These are phyloP conservation scores for Mycena capillaripes DNA, from an alignment of 768 basidiomycete genomes.

Conservation along the genomic window DNA sequence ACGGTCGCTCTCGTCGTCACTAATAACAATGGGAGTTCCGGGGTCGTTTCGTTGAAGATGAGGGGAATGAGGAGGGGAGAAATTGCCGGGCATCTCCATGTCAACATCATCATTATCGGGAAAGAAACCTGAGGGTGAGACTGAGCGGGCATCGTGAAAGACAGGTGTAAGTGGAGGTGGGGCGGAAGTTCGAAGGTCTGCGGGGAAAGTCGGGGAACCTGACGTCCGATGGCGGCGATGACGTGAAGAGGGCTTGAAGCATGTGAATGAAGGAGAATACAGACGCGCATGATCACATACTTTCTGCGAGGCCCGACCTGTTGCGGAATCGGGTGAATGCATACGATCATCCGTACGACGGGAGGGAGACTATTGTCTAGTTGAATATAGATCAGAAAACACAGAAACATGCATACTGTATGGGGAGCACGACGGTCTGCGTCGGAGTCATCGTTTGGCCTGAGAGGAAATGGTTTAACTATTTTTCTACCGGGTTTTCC, in stretches of 20 bases:
- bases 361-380: conserved; percentile 9
- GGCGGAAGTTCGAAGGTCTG: background rate
- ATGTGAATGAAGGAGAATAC: background rate
- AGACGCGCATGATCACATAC: background rate
- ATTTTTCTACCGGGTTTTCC: conserved; percentile 5
- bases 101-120: conserved; percentile 1
- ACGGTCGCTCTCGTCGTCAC: conserved; percentile 22
- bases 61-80: conserved; percentile 7
- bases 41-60: background rate
- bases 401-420: conserved; percentile 4
- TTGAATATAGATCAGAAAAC: background rate
- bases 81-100: conserved; percentile 15
- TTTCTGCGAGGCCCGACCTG: background rate
- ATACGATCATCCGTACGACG: background rate
- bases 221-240: background rate
- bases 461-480: conserved; percentile 25
- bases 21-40: conserved; percentile 19
- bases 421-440: background rate
- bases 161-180: conserved; percentile 11
- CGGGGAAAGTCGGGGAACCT: background rate
- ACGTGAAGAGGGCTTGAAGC: conserved; percentile 9
- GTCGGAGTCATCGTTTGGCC: background rate
- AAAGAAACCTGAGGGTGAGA: conserved; percentile 3
- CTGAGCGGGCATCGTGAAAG: conserved; percentile 8
- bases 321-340: background rate